Percentiles rank a stretch among this genome's conserved stretches.
Evolutionary conservation across 2,329 filamentous ascomycete genomes (phyloP).

Genomic region (Colletotrichum neosansevieriae): DNA sequence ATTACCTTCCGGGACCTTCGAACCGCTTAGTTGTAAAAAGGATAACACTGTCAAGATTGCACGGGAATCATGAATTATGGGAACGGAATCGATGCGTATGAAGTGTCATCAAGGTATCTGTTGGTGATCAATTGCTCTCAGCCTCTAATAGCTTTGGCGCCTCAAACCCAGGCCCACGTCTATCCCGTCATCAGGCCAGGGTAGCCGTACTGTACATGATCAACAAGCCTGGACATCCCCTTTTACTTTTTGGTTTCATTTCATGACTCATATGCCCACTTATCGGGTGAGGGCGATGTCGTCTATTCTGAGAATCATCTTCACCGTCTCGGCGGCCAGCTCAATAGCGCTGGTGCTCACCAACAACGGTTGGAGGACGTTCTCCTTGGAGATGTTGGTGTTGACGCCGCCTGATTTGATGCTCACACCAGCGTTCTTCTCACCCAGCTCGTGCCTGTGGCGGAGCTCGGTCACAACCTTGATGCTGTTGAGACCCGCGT

Average conservation of each 20-base stretch:
- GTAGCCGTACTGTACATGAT: conserved; percentile 40
- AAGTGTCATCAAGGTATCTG: conserved; percentile 39
- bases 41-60: too few relatives aligned
- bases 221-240: conserved; percentile 37
- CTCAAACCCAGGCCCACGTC: conserved; percentile 38
- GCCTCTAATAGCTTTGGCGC: conserved; percentile 40
- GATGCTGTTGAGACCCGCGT: conserved; percentile 97
- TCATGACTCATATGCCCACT: conserved; percentile 37
- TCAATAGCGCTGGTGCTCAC: conserved; percentile 98
- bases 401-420: conserved; percentile 98
- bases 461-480: conserved; percentile 97
- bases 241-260: conserved; percentile 36
- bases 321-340: conserved; percentile 96
- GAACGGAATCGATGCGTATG: neutral
- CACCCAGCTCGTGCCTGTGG: conserved; percentile 93
- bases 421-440: conserved; percentile 96
- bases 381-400: conserved; percentile 95
- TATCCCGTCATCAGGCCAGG: conserved; percentile 36
- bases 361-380: conserved; percentile 93
- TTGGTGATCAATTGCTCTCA: conserved; percentile 40
- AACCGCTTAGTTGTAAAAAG: too few relatives aligned
- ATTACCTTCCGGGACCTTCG: too few relatives aligned
- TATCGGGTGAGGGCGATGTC: conserved; percentile 74
- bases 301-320: conserved; percentile 84
- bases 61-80: too few relatives aligned